phyloP scores from a whole-genome alignment of 805 yeast species.

The Sungouiella thailandica region DNA sequence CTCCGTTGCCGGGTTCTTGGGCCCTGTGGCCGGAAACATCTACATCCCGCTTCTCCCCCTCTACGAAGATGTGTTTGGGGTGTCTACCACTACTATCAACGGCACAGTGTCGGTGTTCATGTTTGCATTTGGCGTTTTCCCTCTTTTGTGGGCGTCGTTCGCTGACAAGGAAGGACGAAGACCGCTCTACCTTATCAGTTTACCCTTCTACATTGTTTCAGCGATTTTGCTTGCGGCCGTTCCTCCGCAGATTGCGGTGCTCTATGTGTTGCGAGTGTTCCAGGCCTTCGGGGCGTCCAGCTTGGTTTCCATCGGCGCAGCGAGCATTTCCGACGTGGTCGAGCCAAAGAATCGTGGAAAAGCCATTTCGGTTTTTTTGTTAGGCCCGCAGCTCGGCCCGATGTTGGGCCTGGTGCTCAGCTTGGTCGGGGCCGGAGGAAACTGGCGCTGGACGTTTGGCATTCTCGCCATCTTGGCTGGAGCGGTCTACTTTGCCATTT shows the following conservation, averaged over 20 bases:
- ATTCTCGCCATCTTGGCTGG: conserved; percentile 25
- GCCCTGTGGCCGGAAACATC: conserved; percentile 55
- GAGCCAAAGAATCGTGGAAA: conserved; percentile 19
- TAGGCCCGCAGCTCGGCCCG: conserved; percentile 38
- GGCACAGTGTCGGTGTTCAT: conserved; percentile 56
- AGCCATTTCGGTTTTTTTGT: conserved; percentile 30
- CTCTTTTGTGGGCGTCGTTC: conserved; percentile 51
- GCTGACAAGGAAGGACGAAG: conserved; percentile 51
- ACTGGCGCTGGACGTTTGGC: conserved; percentile 35
- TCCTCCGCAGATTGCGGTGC: conserved; percentile 26
- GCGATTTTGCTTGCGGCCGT: conserved; percentile 26
- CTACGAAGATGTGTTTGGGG: conserved; percentile 35
- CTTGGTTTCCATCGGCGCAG: not conserved
- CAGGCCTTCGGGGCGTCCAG: conserved; percentile 37
- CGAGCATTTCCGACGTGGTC: not conserved
- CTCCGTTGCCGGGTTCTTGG: conserved; percentile 48
- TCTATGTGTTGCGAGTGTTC: conserved; percentile 27
- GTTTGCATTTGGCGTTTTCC: conserved; percentile 52
- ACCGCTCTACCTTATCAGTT: conserved; percentile 23
- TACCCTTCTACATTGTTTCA: conserved; percentile 22
- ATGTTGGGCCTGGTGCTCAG: conserved; percentile 33
- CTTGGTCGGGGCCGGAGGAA: conserved; percentile 19
- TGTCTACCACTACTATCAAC: conserved; percentile 41
- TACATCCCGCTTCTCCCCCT: conserved; percentile 51
- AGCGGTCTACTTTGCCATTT: conserved; percentile 18